Evolutionary conservation across 169 alveolate species (phyloP), one percentile per base, ranked within the genome.

Genomic region (Plasmodium gaboni): DNA sequence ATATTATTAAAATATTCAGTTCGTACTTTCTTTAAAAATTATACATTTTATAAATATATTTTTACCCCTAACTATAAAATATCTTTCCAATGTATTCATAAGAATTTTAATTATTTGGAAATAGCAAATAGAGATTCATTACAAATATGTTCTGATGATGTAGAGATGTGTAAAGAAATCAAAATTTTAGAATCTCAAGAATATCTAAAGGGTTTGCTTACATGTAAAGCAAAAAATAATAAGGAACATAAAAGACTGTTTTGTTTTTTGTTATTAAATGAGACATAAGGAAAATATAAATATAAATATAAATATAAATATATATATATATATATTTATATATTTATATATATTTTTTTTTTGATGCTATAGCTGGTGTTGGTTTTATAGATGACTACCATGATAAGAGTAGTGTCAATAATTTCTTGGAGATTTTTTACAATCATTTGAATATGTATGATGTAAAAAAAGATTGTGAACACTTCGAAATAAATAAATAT

Each of bases 11-110:
- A 65, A 22, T 67, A 78, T 57, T 57, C 89, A 51, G 28, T 78
- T 17, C 65, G 68, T 10, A 78, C 50, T 3, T 78, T 78, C 50
- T 78, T 78, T 69, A 51, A 57, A 51, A 57, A 78, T 51, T 78
- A 65, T 28, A 26, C 65, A 51, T 65, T 78, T 22, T 78, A 78
- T 46, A 78, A 78, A 22, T 78, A 50, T 78, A 78, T 78, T 65
- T 78, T 78, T 60, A 19, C 17, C 46, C 89, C 89, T 8, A 51
- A 19, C 55, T 78, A 65, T 65, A 59, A 67, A 50, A 78, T 67
- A 48, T 19, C 19, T 65, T 78, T 78, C 68, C 72, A 32, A 24
- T 57, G 72, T 22, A 17, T 28, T 6, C 5, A 13, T 51, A 46
- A 78, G n/a, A 13, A 73, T 13, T 72, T 24, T 2, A 9, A 13